Conservation (phyloP, 192 early-diverging fungal genomes). For the Coemansia sp. region DNA sequence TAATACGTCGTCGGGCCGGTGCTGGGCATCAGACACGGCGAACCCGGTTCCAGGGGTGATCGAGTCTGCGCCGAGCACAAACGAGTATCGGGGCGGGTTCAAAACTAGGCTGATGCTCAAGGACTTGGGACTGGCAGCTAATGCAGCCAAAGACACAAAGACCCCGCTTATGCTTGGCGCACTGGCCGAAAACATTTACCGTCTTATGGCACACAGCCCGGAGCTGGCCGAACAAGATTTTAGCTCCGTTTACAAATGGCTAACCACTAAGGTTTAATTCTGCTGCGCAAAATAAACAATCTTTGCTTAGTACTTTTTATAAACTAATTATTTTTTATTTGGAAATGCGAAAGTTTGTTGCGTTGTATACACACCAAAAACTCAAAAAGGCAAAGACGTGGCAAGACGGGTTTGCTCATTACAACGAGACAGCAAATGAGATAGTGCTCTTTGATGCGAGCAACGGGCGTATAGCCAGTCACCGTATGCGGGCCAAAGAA, state of each 20-base stretch:
- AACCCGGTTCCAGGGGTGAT: constrained; percentile 87
- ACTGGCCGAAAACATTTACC: constrained; percentile 80
- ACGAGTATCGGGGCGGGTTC: constrained; percentile 88
- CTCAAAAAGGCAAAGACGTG: constrained; percentile 55
- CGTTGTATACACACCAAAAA: constrained; percentile 54
- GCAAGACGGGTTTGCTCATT: constrained; percentile 49
- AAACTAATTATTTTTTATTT: not conserved
- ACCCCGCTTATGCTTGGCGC: constrained; percentile 73
- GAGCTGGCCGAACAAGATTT: constrained; percentile 82
- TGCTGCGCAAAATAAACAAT: not conserved
- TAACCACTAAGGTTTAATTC: not conserved
- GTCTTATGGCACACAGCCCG: constrained; percentile 64
- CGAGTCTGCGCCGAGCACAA: constrained; percentile 72
- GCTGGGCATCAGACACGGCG: constrained; percentile 91
- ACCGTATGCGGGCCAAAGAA: constrained; percentile 35
- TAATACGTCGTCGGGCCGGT: constrained; percentile 86
- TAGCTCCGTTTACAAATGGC: constrained; percentile 67
- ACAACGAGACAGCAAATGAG: constrained; percentile 30
- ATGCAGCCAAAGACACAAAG: constrained; percentile 83
- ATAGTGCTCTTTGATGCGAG: constrained; percentile 31
- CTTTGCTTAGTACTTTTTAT: not conserved
- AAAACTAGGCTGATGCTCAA: constrained; percentile 87
- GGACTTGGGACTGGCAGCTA: constrained; percentile 86
- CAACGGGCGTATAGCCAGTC: constrained; percentile 30
- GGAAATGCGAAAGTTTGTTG: constrained; percentile 37